Evolutionary conservation across 176 grass and related monocot genomes (phyloP).

Genomic region (Ampelocalamus luodianensis): DNA sequence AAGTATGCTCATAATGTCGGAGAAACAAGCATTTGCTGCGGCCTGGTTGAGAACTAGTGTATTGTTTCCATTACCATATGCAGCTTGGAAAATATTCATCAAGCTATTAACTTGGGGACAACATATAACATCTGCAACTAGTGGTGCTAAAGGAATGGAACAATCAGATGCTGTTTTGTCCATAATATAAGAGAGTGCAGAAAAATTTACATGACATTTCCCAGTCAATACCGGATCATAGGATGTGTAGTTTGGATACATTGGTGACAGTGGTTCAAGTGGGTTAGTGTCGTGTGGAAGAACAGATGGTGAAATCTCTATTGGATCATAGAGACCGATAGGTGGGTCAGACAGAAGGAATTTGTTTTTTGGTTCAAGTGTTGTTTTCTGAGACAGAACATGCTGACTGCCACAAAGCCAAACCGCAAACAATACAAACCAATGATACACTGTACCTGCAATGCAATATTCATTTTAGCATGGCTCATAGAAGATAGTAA

Average conservation of each 20-base stretch:
- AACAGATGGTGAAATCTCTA: constrained; percentile 88
- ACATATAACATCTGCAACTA: constrained; percentile 95
- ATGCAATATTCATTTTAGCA: constrained; percentile 46
- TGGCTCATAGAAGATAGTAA: constrained; percentile 11
- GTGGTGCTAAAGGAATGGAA: constrained; percentile 77
- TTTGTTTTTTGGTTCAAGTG: constrained; percentile 75
- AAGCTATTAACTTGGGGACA: constrained; percentile 97
- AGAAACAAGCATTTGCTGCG: constrained; percentile 83
- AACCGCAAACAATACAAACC: constrained; percentile 57
- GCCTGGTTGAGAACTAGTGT: constrained; percentile 81
- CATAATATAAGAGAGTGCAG: constrained; percentile 64
- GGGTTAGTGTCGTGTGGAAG: constrained; percentile 73
- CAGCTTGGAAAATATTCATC: constrained; percentile 93
- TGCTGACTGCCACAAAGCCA: constrained; percentile 67
- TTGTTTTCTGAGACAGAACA: constrained; percentile 65
- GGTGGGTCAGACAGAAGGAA: constrained; percentile 92
- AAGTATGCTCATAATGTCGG: constrained; percentile 83
- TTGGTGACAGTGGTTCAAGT: constrained; percentile 77
- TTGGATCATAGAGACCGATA: constrained; percentile 87
- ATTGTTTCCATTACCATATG: constrained; percentile 60
- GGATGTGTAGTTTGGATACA: constrained; percentile 85
- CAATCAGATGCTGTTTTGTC: constrained; percentile 91
- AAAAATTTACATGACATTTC: constrained; percentile 89
- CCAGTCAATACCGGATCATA: constrained; percentile 88
- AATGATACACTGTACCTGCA: constrained; percentile 77